Evolutionary conservation across 139 green algal species (phyloP).

Genomic region (Picochlorum sp.): DNA sequence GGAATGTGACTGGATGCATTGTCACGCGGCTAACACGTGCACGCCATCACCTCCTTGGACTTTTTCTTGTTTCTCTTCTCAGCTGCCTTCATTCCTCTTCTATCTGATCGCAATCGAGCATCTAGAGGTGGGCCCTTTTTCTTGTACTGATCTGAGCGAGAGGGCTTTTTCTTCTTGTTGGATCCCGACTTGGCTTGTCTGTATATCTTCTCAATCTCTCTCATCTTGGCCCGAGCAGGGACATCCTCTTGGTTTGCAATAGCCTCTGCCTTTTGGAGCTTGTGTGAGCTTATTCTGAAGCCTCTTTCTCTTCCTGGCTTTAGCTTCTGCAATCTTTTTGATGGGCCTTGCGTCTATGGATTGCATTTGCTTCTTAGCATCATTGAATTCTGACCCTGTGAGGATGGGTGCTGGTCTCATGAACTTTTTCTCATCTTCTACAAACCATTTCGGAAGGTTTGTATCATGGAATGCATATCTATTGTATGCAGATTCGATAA

Average conservation of each 20-base stretch:
- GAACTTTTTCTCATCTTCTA: conserved; percentile 70
- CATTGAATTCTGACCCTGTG: conserved; percentile 66
- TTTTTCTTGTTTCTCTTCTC: conserved; percentile 6
- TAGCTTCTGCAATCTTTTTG: conserved; percentile 95
- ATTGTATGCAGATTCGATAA: conserved; percentile 95
- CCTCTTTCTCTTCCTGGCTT: conserved; percentile 76
- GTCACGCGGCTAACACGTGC: background rate
- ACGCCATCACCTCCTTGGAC: background rate
- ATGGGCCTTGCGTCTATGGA: conserved; percentile 83
- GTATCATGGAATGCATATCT: conserved; percentile 79
- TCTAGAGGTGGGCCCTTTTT: conserved; percentile 20
- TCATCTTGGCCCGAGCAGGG: conserved; percentile 21
- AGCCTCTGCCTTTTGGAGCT: conserved; percentile 65
- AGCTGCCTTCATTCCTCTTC: conserved; percentile 8
- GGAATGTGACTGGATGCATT: background rate
- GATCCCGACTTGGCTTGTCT: background rate
- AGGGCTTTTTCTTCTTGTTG: background rate
- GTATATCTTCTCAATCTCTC: conserved; percentile 43
- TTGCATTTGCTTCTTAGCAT: conserved; percentile 60
- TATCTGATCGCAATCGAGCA: conserved; percentile 31
- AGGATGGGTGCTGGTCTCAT: conserved; percentile 24
- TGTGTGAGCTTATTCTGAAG: conserved; percentile 39
- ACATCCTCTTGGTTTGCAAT: conserved; percentile 64
- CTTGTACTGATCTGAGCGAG: conserved; percentile 17
- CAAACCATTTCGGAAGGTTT: conserved; percentile 77